A percentile compares a stretch with the other conserved stretches of the same genome.
Conservation (phyloP, 2,329 filamentous ascomycete species). For the Mycosphaerella sp. region DNA sequence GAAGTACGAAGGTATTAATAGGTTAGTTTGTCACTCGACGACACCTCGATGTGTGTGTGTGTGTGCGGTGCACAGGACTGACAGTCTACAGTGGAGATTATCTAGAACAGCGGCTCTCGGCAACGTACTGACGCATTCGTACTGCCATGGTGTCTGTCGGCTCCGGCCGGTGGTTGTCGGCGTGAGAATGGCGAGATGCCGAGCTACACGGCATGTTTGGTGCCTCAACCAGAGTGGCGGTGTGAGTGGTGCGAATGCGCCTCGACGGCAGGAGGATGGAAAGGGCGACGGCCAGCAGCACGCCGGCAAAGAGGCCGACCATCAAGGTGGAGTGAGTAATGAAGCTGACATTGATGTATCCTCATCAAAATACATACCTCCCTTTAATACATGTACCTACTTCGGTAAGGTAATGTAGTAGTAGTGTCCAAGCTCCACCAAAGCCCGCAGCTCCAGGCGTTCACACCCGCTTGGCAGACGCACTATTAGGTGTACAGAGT, state of each 20-base stretch:
- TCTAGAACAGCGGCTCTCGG: conserved; percentile 66
- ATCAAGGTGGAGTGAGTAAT: not conserved
- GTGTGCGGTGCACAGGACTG: not conserved
- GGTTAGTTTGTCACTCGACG: conserved; percentile 18
- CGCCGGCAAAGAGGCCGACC: not conserved
- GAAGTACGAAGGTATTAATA: conserved; percentile 70
- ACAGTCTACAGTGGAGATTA: conserved; percentile 60
- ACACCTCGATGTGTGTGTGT: not conserved
- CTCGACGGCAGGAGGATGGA: not conserved
- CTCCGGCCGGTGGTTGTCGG: not conserved
- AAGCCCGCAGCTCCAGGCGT: not conserved
- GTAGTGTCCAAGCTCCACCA: not conserved
- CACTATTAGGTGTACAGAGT: not conserved
- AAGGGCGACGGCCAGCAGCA: not conserved
- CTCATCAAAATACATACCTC: not conserved
- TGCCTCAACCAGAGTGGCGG: not conserved
- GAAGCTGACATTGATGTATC: not conserved
- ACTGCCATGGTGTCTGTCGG: conserved; percentile 6
- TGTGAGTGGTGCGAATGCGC: not conserved
- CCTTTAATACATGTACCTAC: too few relatives aligned
- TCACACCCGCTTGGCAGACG: not conserved
- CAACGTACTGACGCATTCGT: conserved; percentile 47
- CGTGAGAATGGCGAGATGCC: not conserved
- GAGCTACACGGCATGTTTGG: not conserved
- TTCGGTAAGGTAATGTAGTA: too few relatives aligned